A percentile compares a stretch with the other conserved stretches of the same genome.
Conservation (phyloP, 495 filamentous ascomycete genomes). For the Zalerion maritima region DNA sequence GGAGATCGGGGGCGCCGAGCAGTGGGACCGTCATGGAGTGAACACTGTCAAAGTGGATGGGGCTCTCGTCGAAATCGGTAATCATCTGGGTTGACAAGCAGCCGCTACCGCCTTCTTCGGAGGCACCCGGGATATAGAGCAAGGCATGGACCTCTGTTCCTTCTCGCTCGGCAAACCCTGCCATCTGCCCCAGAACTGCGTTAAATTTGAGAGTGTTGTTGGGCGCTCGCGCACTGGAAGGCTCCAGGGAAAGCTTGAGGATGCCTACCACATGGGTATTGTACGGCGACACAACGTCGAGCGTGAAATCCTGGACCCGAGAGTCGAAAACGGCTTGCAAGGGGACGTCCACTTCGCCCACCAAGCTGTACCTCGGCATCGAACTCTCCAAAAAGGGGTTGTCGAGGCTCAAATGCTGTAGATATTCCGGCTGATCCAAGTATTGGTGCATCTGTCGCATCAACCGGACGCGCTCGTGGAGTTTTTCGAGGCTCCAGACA, state of each 20-base stretch:
- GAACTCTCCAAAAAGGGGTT: conserved; percentile 82
- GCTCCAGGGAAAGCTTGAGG: conserved; percentile 79
- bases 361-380: conserved; percentile 79
- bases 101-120: conserved; percentile 81
- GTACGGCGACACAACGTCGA: conserved; percentile 86
- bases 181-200: conserved; percentile 94
- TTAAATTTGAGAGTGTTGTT: conserved; percentile 94
- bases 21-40: conserved; percentile 98
- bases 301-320: conserved; percentile 81
- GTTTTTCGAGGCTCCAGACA: conserved; percentile 88
- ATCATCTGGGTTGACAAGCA: conserved; percentile 90
- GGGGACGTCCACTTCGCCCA: conserved; percentile 90
- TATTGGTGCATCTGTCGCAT: conserved; percentile 98
- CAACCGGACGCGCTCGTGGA: conserved; percentile 67
- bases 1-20: conserved; percentile 56
- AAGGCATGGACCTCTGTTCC: conserved; percentile 93
- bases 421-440: conserved; percentile 83
- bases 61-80: conserved; percentile 85
- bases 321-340: conserved; percentile 89
- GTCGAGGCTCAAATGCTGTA: conserved; percentile 63
- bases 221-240: conserved; percentile 84
- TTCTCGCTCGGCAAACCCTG: conserved; percentile 92
- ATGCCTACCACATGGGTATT: conserved; percentile 81
- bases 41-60: conserved; percentile 89
- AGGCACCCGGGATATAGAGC: conserved; percentile 83